Percentiles rank a stretch among this genome's conserved stretches.
Evolutionary conservation across 257 asterid genomes (phyloP).

Genomic region (Nicotiana benthamiana): DNA sequence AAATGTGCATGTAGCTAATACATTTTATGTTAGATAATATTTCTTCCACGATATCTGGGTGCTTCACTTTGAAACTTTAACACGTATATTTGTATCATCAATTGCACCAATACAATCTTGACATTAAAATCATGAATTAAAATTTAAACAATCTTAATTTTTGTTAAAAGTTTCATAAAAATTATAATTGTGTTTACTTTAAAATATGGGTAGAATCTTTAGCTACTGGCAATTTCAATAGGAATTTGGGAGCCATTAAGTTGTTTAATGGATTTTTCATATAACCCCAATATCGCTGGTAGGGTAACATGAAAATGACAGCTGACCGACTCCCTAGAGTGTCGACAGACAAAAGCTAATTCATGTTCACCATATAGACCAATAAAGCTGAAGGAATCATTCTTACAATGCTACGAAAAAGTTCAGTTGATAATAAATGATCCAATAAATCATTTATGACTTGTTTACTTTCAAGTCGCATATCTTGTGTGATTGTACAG

Average conservation of each 20-base stretch:
- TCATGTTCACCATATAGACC: no score
- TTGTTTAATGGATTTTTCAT: neutral
- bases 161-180: no score
- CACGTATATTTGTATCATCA: neutral
- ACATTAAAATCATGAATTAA: no score
- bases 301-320: neutral
- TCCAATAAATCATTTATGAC: no score
- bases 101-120: conserved; percentile 10
- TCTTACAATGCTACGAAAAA: no score
- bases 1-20: neutral
- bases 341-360: no score
- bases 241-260: neutral
- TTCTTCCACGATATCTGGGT: neutral
- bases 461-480: no score
- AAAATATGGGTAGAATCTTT: neutral
- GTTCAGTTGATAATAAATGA: no score
- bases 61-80: neutral
- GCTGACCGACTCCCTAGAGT: neutral
- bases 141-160: no score
- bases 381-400: no score
- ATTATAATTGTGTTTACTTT: no score
- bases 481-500: no score
- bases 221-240: neutral
- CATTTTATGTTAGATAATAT: neutral
- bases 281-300: neutral